phyloP scores from a whole-genome alignment of 1,284 basidiomycete genomes.

The Tremellales sp. region DNA sequence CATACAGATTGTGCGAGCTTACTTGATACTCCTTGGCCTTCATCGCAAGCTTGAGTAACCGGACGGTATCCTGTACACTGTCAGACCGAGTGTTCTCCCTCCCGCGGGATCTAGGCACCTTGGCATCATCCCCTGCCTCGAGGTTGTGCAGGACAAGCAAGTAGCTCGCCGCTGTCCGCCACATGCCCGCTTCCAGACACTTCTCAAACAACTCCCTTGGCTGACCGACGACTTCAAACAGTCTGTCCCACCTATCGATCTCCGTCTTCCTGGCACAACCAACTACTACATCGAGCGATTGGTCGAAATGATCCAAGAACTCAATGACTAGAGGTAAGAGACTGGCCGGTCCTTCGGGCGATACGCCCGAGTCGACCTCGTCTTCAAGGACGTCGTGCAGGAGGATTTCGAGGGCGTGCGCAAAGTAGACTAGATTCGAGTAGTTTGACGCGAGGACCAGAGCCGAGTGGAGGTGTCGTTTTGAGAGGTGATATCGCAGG shows the following conservation, averaged over 20 bases:
- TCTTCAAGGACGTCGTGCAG: constrained; percentile 91
- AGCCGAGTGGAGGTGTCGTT: constrained; percentile 68
- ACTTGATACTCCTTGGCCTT: constrained; percentile 56
- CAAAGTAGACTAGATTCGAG: constrained; percentile 83
- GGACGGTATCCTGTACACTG: constrained; percentile 61
- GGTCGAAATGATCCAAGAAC: constrained; percentile 92
- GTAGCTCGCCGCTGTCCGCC: constrained; percentile 90
- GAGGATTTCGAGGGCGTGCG: constrained; percentile 89
- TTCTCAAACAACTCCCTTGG: constrained; percentile 90
- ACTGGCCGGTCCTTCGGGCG: neutral
- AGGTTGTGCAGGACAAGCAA: constrained; percentile 89
- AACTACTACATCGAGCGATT: constrained; percentile 86
- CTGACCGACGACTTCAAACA: constrained; percentile 87
- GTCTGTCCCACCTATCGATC: constrained; percentile 78
- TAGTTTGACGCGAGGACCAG: constrained; percentile 84
- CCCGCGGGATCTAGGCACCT: too few species aligned
- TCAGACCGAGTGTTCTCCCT: neutral
- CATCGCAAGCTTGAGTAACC: constrained; percentile 69
- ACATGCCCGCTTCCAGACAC: constrained; percentile 68
- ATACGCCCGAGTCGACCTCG: constrained; percentile 55
- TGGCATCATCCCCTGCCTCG: constrained; percentile 77
- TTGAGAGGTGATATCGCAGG: constrained; percentile 75
- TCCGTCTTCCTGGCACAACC: constrained; percentile 97
- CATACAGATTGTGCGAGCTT: neutral
- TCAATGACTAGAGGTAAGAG: constrained; percentile 71